Percentiles rank a stretch among this genome's conserved stretches.
These are phyloP conservation scores for Bolboschoenoplectus hybrid DNA, from an alignment of 202 grass and related monocot genomes.

Conservation along the genomic window DNA sequence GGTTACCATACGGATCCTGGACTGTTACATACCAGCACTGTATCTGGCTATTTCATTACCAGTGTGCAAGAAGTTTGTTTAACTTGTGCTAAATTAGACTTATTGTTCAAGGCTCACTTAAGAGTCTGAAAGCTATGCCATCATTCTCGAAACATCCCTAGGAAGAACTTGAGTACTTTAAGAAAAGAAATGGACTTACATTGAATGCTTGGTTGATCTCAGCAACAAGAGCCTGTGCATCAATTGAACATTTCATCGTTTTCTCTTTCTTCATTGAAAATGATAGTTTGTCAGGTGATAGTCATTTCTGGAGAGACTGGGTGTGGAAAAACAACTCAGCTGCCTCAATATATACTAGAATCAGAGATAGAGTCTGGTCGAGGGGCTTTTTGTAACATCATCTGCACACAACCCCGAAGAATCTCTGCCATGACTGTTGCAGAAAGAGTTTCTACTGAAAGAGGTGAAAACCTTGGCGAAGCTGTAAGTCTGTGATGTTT, in stretches of 20 bases:
- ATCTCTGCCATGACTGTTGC: slow-evolving; percentile 97
- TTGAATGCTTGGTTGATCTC: slow-evolving; percentile 37
- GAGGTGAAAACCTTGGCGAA: slow-evolving; percentile 94
- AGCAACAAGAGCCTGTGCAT: slow-evolving; percentile 34
- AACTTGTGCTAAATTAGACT: not conserved
- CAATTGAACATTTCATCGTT: slow-evolving; percentile 35
- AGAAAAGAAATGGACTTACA: slow-evolving; percentile 25
- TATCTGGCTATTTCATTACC: not conserved
- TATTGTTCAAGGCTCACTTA: not conserved
- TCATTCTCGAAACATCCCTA: not conserved
- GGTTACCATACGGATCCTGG: not conserved
- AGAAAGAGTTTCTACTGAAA: slow-evolving; percentile 96
- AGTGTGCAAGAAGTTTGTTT: not conserved
- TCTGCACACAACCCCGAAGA: slow-evolving; percentile 96
- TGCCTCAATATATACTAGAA: slow-evolving; percentile 93
- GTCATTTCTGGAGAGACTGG: slow-evolving; percentile 95
- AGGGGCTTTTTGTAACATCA: slow-evolving; percentile 97
- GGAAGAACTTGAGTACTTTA: not conserved
- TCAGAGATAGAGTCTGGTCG: slow-evolving; percentile 94
- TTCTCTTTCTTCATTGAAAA: slow-evolving; percentile 40
- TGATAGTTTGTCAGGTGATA: slow-evolving; percentile 66
- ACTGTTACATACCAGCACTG: not conserved
- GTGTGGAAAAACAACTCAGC: slow-evolving; percentile 96
- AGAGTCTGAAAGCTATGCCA: slow-evolving; percentile 19
- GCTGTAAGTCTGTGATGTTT: slow-evolving; percentile 54